phyloP scores from a whole-genome alignment of 169 alveolate genomes.

The Eimeria zaria region DNA sequence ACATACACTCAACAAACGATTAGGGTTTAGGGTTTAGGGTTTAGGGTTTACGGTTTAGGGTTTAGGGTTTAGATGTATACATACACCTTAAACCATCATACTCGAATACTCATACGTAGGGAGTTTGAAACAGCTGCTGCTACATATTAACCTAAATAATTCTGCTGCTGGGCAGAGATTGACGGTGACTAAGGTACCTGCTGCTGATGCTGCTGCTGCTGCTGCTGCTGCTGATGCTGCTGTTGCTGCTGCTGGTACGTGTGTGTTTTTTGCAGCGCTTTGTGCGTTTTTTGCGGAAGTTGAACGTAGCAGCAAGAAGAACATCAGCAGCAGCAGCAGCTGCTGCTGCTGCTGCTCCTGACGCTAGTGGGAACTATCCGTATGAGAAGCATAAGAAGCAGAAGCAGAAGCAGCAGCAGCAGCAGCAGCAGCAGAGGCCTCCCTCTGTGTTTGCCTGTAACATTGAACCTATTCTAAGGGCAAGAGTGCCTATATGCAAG shows the following conservation, averaged over 20 bases:
- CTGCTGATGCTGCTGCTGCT: neutral
- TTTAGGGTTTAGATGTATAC: no score
- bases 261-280: neutral
- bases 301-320: neutral
- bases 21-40: no score
- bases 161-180: no score
- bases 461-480: slow-evolving; percentile 74
- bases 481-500: slow-evolving; percentile 87
- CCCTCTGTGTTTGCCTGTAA: neutral
- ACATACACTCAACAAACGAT: neutral
- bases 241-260: neutral
- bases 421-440: neutral
- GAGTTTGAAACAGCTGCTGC: neutral
- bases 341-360: neutral
- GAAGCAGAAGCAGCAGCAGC: neutral
- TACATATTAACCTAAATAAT: no score
- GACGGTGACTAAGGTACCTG: no score
- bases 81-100: no score
- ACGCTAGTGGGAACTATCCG: neutral
- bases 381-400: neutral
- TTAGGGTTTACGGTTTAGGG: no score
- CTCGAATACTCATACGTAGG: no score
- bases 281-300: slow-evolving; percentile 10
- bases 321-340: neutral
- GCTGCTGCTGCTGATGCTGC: neutral